Evolutionary conservation across 192 early-diverging fungal genomes (phyloP).

Genomic region (Jimgerdemannia flammicorona): DNA sequence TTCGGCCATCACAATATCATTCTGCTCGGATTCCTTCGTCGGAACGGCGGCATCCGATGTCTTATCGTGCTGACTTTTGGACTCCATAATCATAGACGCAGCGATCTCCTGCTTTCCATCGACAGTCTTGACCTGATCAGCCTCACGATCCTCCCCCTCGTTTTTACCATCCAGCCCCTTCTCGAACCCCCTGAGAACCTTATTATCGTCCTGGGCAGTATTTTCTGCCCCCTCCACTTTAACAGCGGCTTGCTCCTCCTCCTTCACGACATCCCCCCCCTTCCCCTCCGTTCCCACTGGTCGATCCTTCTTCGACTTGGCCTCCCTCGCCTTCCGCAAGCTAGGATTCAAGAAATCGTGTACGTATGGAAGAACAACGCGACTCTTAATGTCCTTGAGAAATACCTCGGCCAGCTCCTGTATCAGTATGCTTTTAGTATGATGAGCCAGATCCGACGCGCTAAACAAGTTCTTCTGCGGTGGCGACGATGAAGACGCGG

Average conservation of each 20-base stretch:
- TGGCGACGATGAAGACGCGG: conserved; percentile 24
- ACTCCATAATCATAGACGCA: neutral
- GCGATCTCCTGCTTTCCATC: neutral
- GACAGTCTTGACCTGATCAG: neutral
- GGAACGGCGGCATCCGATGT: neutral
- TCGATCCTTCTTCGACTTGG: conserved; percentile 10
- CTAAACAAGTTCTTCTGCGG: conserved; percentile 20
- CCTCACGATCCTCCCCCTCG: neutral
- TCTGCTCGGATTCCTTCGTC: neutral
- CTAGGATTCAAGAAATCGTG: conserved; percentile 45
- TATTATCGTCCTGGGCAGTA: neutral
- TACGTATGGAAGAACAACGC: conserved; percentile 43
- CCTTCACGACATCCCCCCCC: conserved; percentile 2
- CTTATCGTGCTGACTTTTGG: conserved; percentile 1
- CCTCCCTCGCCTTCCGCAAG: conserved; percentile 19
- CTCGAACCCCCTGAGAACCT: neutral
- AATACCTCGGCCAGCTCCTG: conserved; percentile 49
- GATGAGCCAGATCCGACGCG: conserved; percentile 25
- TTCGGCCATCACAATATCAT: neutral
- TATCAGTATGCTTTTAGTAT: conserved; percentile 39
- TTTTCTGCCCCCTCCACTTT: conserved; percentile 4
- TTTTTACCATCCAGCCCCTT: neutral
- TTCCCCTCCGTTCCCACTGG: conserved; percentile 7
- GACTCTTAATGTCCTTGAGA: conserved; percentile 46
- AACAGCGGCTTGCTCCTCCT: neutral